phyloP scores from a whole-genome alignment of 495 filamentous ascomycete genomes.

The Zalerion maritima region DNA sequence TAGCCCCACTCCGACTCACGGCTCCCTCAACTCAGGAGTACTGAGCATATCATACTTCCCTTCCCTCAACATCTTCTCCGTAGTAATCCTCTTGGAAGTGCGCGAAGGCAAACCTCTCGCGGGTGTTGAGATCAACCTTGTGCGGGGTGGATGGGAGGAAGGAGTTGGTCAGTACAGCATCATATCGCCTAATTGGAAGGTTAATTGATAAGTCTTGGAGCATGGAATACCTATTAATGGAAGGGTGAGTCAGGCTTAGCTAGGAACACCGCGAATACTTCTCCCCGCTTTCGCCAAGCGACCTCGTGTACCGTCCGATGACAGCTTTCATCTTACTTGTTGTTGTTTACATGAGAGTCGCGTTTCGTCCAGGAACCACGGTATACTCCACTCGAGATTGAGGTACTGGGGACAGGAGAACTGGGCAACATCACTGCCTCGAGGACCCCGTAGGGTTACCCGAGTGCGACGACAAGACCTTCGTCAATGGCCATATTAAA shows the following conservation, averaged over 20 bases:
- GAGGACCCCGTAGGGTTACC: no score
- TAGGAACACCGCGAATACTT: conserved; percentile 29
- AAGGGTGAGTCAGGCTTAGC: conserved; percentile 18
- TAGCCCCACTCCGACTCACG: no score
- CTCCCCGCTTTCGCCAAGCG: conserved; percentile 20
- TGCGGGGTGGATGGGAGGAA: conserved; percentile 27
- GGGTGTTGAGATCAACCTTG: conserved; percentile 31
- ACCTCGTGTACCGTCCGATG: conserved; percentile 17
- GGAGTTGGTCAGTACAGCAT: conserved; percentile 30
- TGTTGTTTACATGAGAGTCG: no score
- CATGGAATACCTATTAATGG: neutral
- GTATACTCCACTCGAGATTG: no score
- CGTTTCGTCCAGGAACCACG: no score
- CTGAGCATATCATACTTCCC: conserved; percentile 12
- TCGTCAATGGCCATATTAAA: no score
- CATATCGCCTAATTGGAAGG: conserved; percentile 23
- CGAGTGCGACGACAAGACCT: no score
- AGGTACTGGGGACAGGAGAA: no score
- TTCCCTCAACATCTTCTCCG: conserved; percentile 18
- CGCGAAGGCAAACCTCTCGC: conserved; percentile 25
- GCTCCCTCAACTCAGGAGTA: conserved; percentile 12
- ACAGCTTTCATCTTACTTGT: conserved; percentile 18
- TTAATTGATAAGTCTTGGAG: neutral
- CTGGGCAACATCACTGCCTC: no score
- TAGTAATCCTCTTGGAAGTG: conserved; percentile 35